Evolutionary conservation across 164 flowering plant genomes (phyloP), one percentile per base, ranked within the genome.

Genomic region (Tinospora cordifolia): DNA sequence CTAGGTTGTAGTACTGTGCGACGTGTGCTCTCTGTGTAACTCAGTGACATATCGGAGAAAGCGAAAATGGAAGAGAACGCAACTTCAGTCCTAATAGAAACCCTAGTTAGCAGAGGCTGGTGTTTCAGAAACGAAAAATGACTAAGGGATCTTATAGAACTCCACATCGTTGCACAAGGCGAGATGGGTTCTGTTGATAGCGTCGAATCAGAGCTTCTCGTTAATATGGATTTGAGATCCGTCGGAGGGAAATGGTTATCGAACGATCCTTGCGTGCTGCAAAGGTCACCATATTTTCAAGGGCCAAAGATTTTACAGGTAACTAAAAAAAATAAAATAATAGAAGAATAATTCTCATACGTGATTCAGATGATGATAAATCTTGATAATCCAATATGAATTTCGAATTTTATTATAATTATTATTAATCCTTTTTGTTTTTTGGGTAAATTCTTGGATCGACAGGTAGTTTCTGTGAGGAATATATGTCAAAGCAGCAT

Each of bases 231-330:
- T 77, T 81, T 91, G 68, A 81, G 81, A 72, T 78, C 81, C 27
- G 74, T 91, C 70, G 96, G 96, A 13, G 94, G 77, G 41, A 89
- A 78, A 73, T 90, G 90, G 54, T 77, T 93, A 71, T 93, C 96
- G 21, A 90, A 86, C 21, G 93, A 90, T 58, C 68, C 81, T 59
- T 66, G 83, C 62, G 40, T 70, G 58, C 69, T 85, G 15, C 84
- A 86, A 63, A 86, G 80, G 49, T 68, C 81, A 12, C 77, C 90
- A 41, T 76, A 81, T 72, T 78, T 92, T 70, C 84, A 70, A 22
- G 95, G 92, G 76, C 93, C 97, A 65, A 86, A 73, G 81, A 81
- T 94, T 67, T 89, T 94, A 38, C 97, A 94, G 91, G 97, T 74
- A 72, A 30, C 36, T 4, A 30, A 30, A 30, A 30, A 30, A 30